Evolutionary conservation across 1,284 basidiomycete species (phyloP).

Genomic region (Binderoboletus segoi): DNA sequence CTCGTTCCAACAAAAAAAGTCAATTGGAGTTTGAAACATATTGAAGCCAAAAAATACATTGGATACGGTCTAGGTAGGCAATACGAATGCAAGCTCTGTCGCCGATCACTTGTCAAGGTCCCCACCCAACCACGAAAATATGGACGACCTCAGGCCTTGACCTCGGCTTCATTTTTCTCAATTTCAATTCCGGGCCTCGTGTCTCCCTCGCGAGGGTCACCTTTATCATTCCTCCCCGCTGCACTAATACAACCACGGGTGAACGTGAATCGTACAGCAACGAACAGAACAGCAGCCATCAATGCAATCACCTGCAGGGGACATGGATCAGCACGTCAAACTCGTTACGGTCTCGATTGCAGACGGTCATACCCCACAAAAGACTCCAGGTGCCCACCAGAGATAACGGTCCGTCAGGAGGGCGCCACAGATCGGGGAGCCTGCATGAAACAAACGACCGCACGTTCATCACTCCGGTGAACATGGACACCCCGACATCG

Average conservation of each 20-base stretch:
- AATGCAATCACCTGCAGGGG: constrained; percentile 14
- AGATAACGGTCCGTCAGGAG: constrained; percentile 30
- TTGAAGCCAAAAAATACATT: too few species aligned
- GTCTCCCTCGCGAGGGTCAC: too few species aligned
- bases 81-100: too few species aligned
- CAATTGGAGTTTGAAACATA: too few species aligned
- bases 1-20: too few species aligned
- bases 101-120: too few species aligned
- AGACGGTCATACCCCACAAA: constrained; percentile 29
- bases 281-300: constrained; percentile 4
- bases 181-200: too few species aligned
- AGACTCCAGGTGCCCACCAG: constrained; percentile 34
- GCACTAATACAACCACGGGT: neutral
- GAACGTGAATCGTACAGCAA: constrained; percentile 15
- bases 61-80: too few species aligned
- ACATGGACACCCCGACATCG: neutral
- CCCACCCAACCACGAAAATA: too few species aligned
- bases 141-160: too few species aligned
- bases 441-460: constrained; percentile 11
- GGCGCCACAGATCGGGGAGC: constrained; percentile 34
- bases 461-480: neutral
- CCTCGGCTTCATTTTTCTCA: too few species aligned
- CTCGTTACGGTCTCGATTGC: neutral
- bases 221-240: too few species aligned
- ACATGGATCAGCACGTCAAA: neutral